Evolutionary conservation across 352 stramenopile genomes (phyloP), one percentile per base, ranked within the genome.

Genomic region (Pythium biforme): DNA sequence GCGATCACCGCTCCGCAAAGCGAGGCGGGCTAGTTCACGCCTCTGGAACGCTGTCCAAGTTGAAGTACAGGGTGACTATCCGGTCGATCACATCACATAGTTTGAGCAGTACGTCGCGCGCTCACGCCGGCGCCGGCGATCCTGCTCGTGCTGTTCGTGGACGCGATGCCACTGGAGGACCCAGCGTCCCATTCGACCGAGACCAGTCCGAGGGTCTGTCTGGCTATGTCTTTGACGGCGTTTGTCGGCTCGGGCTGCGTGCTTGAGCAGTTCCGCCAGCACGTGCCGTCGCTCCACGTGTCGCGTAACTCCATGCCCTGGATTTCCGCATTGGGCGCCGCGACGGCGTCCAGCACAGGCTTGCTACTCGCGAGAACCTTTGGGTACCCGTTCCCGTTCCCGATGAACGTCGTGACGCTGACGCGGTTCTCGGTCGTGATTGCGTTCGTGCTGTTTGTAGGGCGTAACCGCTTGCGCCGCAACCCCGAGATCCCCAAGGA

Each of bases 371-470:
- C 68, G 5, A 40, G 22, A 2, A 33, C 27, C 26, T 54, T 76
- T 20, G 72, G 61, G 6, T 78, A 69, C 25, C 68, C 72, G 15
- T 19, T 78, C 3, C 72, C 72, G 23, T 76, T 78, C 48, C 62
- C 65, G 1, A 63, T 75, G 23, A 62, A 57, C 51, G 15, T 65
- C 19, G 31, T 33, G 11, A 48, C 34, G 23, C 23, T 33, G 12
- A 6, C 52, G n/a, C 37, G 20, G 33, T 49, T 48, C 31, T 31
- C 37, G 3, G 33, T 59, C 52, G 27, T 37, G 15, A 48, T 46
- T 12, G 31, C 33, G 11, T 22, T 22, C 33, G 22, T 59, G 33
- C 22, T 59, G 27, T 48, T 59, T 22, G 20, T 43, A 3, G 20
- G 9, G 11, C 51, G 51, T 10, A 12, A 58, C 31, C 33, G 22